Evolutionary conservation across 2,329 filamentous ascomycete species (phyloP).

Genomic region (Alternaria brassicae): DNA sequence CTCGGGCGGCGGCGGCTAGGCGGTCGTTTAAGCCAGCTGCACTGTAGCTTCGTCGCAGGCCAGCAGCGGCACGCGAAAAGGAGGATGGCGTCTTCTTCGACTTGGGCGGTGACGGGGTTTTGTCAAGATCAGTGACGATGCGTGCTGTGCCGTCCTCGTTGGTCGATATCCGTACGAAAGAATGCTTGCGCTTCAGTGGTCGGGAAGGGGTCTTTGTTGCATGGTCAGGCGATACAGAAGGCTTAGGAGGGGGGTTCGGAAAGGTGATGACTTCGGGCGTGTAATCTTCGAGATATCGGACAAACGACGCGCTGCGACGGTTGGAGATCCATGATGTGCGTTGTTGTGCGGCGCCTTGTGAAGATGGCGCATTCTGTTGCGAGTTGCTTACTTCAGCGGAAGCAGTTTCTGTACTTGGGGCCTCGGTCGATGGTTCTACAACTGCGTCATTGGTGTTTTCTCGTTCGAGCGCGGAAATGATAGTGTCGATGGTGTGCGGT

Average conservation of each 20-base stretch:
- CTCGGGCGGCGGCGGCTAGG: slow-evolving; percentile 36
- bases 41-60: slow-evolving; percentile 74
- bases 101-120: slow-evolving; percentile 71
- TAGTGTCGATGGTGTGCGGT: slow-evolving; percentile 18
- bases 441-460: slow-evolving; percentile 28
- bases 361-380: slow-evolving; percentile 41
- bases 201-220: slow-evolving; percentile 54
- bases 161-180: slow-evolving; percentile 77
- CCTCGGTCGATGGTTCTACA: slow-evolving; percentile 32
- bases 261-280: slow-evolving; percentile 41
- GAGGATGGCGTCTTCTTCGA: slow-evolving; percentile 57
- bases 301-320: slow-evolving; percentile 53
- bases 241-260: slow-evolving; percentile 31
- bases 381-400: slow-evolving; percentile 40
- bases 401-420: slow-evolving; percentile 31
- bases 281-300: slow-evolving; percentile 45
- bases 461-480: slow-evolving; percentile 21
- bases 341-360: slow-evolving; percentile 41
- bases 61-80: slow-evolving; percentile 53
- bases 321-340: slow-evolving; percentile 55
- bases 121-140: slow-evolving; percentile 72
- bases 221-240: slow-evolving; percentile 53
- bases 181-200: slow-evolving; percentile 50
- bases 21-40: slow-evolving; percentile 58
- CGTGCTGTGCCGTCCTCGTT: slow-evolving; percentile 92